Evolutionary conservation across 2,329 filamentous ascomycete species (phyloP).

Genomic region (Colletotrichum karsti): DNA sequence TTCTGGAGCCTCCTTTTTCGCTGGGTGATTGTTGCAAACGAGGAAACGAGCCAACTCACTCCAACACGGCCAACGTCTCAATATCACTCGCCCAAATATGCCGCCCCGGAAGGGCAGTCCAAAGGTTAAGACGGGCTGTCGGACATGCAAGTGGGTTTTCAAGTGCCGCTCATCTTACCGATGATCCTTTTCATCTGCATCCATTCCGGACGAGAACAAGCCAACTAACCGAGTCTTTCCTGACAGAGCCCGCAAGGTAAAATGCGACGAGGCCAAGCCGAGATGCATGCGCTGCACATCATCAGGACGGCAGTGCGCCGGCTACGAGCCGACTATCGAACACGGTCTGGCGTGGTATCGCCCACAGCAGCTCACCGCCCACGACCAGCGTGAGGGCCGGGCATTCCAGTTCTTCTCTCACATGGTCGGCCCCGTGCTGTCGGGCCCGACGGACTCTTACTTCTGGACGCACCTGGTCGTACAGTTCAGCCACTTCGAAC

Average conservation of each 20-base stretch:
- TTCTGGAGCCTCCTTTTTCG: background rate
- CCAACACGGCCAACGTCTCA: background rate
- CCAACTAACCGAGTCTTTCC: background rate
- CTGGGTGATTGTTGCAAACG: background rate
- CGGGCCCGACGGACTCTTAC: slow-evolving; percentile 28
- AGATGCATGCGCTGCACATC: slow-evolving; percentile 60
- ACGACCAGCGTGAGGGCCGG: slow-evolving; percentile 31
- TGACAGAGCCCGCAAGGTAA: slow-evolving; percentile 61
- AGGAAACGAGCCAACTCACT: background rate
- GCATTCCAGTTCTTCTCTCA: slow-evolving; percentile 28
- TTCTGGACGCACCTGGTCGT: slow-evolving; percentile 57
- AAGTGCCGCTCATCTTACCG: background rate
- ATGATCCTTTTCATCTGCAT: background rate
- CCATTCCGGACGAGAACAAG: background rate
- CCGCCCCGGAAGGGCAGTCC: slow-evolving; percentile 24
- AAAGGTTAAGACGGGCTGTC: slow-evolving; percentile 58
- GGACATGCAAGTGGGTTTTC: slow-evolving; percentile 61
- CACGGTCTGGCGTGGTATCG: slow-evolving; percentile 26
- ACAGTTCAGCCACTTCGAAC: slow-evolving; percentile 53
- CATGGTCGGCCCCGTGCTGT: slow-evolving; percentile 21
- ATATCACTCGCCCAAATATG: background rate
- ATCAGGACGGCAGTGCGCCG: slow-evolving; percentile 53
- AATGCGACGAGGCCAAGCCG: slow-evolving; percentile 65
- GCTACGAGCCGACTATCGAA: slow-evolving; percentile 20
- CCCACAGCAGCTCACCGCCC: slow-evolving; percentile 24